Base-by-base conservation (phyloP, 2,329 filamentous ascomycete genomes). In the Paraconiothyrium brasiliense region DNA sequence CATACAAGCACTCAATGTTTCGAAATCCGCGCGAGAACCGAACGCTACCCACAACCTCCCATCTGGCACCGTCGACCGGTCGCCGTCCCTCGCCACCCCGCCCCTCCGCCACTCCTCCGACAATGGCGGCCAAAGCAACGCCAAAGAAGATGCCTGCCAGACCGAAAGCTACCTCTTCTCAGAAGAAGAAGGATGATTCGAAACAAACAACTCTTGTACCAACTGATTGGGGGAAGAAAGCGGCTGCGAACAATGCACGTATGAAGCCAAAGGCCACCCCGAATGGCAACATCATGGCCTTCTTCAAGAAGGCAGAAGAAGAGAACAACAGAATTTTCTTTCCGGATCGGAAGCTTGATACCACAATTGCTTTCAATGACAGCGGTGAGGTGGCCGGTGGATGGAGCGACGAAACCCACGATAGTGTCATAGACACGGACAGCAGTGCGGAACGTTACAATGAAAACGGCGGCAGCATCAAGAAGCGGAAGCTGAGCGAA, bases 281-380 rank as follows among this genome's bases (percentile, higher is more conserved):
- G 22, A 86, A 86, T 66, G 79, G 80, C 50, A 86, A 83, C 64
- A 86, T 86, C 61, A 76, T 85, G 72, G 80, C 77, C 51, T 86
- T 86, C 70, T 86, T 86, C 77, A 84, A 84, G 69, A 86, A 85
- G 72, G 74, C 81, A 1, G 83, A 82, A 49, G 76, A 79, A 51
- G 77, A 78, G 27, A 77, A 75, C 57, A 75, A 69, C 54, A 71
- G 70, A 6, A 73, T 80, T 35, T 81, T 80, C 35, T 20, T 79
- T 20, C 69, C 76, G 35, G 77, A 77, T n/a, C 67, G 68, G 46
- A 70, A 71, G 1, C 52, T 65, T 14, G 65, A 71, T 7, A 66
- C 68, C 6, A 62, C 52, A 1, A 60, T 71, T 16, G 58, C 58
- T 30, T 63, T 77, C 14, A 69, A 66, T 1, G 61, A 66, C 11